Conservation (phyloP, 331 rosid species). For the Pyracantha coccinea region DNA sequence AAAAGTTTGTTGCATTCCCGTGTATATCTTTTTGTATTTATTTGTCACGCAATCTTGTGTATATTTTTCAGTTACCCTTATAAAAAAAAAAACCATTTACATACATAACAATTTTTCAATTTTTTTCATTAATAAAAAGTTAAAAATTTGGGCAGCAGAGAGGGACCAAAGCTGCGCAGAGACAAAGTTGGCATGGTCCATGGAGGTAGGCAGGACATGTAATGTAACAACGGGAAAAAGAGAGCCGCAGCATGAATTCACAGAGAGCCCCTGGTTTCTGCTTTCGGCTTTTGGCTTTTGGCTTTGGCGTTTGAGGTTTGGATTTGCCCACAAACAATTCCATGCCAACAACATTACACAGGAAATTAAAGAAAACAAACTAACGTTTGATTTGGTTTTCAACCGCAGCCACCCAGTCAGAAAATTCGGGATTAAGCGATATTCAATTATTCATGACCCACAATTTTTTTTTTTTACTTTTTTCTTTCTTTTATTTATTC, state of each 20-base stretch:
- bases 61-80: too few relatives aligned
- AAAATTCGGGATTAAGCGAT: conserved; percentile 37
- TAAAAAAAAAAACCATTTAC: background rate
- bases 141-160: background rate
- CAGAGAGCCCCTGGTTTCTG: conserved; percentile 8
- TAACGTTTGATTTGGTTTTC: conserved; percentile 26
- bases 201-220: background rate
- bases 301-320: background rate
- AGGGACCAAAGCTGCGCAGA: background rate
- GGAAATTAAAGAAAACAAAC: background rate
- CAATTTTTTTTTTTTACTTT: conserved; percentile 15
- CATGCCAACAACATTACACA: background rate
- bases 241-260: conserved; percentile 22
- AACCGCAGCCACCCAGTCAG: conserved; percentile 19
- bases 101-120: background rate
- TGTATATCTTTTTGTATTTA: background rate
- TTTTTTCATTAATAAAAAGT: too few relatives aligned
- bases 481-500: background rate
- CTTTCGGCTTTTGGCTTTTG: background rate
- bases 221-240: background rate
- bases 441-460: conserved; percentile 36
- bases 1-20: background rate
- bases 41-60: too few relatives aligned
- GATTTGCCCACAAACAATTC: background rate
- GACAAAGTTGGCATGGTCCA: background rate